Conservation (phyloP, 371 early-diverging fungal species). For the Batkoa obscura region DNA sequence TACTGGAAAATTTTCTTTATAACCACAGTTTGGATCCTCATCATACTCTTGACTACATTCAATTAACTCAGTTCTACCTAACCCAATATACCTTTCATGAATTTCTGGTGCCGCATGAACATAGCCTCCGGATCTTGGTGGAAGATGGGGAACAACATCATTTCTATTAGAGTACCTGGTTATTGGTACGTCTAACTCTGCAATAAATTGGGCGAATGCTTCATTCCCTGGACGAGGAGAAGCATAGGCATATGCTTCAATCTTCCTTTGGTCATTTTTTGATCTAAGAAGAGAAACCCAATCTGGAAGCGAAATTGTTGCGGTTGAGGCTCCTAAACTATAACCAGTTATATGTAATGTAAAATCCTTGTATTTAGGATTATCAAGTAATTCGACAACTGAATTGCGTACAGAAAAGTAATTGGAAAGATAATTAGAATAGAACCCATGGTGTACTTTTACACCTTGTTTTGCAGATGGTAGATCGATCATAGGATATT, state of each 20-base stretch:
- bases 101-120: background rate
- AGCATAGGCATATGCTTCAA: background rate
- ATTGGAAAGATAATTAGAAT: background rate
- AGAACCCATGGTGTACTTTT: background rate
- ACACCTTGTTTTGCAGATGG: background rate
- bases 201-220: background rate
- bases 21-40: background rate
- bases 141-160: background rate
- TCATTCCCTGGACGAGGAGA: background rate
- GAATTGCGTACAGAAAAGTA: background rate
- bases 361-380: conserved; percentile 1
- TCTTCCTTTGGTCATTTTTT: background rate
- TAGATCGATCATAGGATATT: background rate
- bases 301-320: background rate
- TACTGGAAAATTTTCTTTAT: background rate
- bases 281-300: background rate
- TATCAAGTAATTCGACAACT: background rate
- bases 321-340: background rate
- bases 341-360: background rate
- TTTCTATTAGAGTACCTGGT: background rate
- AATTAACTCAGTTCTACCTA: background rate
- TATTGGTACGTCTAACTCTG: background rate
- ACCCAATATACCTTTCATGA: background rate
- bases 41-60: background rate
- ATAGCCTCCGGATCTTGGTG: background rate